phyloP scores from a whole-genome alignment of 2,329 filamentous ascomycete species.

The Delphinella strobiligena region DNA sequence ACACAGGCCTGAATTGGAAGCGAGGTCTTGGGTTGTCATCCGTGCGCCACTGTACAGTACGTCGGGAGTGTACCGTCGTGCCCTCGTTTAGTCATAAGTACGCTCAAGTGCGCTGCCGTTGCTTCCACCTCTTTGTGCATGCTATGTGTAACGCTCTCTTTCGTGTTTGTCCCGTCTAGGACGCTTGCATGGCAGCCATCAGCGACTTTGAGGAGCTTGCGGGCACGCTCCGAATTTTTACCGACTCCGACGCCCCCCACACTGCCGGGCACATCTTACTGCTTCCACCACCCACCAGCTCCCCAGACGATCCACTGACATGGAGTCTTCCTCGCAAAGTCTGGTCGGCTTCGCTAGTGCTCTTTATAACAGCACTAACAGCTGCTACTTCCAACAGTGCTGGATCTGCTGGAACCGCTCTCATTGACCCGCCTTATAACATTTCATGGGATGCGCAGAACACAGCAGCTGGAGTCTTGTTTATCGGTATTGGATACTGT shows the following conservation, averaged over 20 bases:
- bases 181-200: not conserved
- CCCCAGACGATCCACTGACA: conserved; percentile 20
- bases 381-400: conserved; percentile 46
- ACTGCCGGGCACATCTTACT: conserved; percentile 34
- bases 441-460: conserved; percentile 43
- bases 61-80: too few relatives aligned
- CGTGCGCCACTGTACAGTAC: too few relatives aligned
- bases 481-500: conserved; percentile 45
- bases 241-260: conserved; percentile 12
- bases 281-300: conserved; percentile 37
- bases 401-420: conserved; percentile 39
- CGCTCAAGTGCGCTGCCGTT: too few relatives aligned
- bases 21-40: too few relatives aligned
- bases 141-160: too few relatives aligned
- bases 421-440: conserved; percentile 34
- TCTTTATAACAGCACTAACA: conserved; percentile 42
- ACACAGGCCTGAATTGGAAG: too few relatives aligned
- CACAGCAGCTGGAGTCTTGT: conserved; percentile 45
- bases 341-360: conserved; percentile 34
- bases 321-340: conserved; percentile 19
- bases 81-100: too few relatives aligned
- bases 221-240: conserved; percentile 7
- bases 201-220: conserved; percentile 4
- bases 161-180: too few relatives aligned
- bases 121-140: too few relatives aligned